These are phyloP conservation scores for Aspergillus sergii DNA, from an alignment of 2,329 filamentous ascomycete species.

Conservation along the genomic window DNA sequence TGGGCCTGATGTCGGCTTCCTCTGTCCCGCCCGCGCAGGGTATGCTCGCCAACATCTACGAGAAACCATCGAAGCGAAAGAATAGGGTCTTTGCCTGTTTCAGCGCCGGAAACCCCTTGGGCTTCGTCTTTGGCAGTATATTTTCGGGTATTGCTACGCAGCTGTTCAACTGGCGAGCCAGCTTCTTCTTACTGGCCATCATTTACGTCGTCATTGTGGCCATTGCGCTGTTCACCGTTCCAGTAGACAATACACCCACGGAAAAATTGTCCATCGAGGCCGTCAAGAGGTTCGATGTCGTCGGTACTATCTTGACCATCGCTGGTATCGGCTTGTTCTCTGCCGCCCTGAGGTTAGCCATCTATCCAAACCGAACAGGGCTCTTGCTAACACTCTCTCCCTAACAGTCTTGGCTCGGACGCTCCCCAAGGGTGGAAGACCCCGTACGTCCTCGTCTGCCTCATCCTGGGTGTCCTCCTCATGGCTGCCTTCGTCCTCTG, in stretches of 20 bases:
- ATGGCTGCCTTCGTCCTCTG: conserved; percentile 63
- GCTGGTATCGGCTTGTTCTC: conserved; percentile 68
- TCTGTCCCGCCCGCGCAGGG: conserved; percentile 67
- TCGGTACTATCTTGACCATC: conserved; percentile 63
- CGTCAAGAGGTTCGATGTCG: conserved; percentile 55
- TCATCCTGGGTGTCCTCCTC: conserved; percentile 61
- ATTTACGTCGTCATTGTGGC: conserved; percentile 64
- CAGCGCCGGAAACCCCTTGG: conserved; percentile 59
- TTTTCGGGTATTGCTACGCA: conserved; percentile 64
- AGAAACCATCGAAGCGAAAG: conserved; percentile 63
- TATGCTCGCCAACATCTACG: conserved; percentile 65
- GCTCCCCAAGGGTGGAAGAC: conserved; percentile 65
- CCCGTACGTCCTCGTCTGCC: conserved; percentile 62
- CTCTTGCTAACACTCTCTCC: not conserved
- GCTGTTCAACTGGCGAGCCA: conserved; percentile 65
- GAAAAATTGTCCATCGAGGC: not conserved
- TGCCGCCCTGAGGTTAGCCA: conserved; percentile 53
- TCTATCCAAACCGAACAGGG: not conserved
- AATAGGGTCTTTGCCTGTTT: conserved; percentile 68
- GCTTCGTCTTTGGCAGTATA: conserved; percentile 61
- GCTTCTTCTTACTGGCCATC: conserved; percentile 34
- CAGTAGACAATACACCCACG: conserved; percentile 51
- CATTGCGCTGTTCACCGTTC: conserved; percentile 66
- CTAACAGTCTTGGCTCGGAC: conserved; percentile 50
- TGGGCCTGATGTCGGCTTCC: conserved; percentile 66